Evolutionary conservation across 306 rosid species (phyloP), one percentile per base, ranked within the genome.

Genomic region (Cucumis cinereus): DNA sequence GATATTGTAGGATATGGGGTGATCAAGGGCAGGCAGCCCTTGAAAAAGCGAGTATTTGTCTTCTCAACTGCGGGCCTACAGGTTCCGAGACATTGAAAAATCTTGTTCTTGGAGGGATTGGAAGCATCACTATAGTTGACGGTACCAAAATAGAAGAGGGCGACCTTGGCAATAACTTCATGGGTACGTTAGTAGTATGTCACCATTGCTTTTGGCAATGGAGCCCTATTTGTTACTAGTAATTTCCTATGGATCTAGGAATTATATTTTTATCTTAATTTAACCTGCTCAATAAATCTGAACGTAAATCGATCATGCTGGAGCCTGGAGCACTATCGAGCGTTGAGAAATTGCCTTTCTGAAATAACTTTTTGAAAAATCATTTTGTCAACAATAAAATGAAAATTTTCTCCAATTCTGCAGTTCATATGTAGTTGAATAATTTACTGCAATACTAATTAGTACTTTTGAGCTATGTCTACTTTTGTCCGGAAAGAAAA

Each of bases 51-150:
- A 92, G 89, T 74, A 84, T 92, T 71, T 92, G 98, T 84, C 82
- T 90, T 62, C 96, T 94, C 59, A 94, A 94, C 77, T 92, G 97
- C 58, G 98, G 99, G 58, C 99, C 99, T 67, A 94, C 99, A 12
- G 99, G 99, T 68, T 92, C 99, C 24, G 99, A 94, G 84, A 85
- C 98, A 38, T 85, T 94, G 33, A 94, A 88, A 81, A 88, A 89
- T 82, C 97, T 94, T 62, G 99, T 92, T 77, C 99, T 94, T 54
- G 99, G 99, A 45, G 98, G 99, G 81, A 67, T 92, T 77, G 99
- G 99, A 81, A 90, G 98, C 85, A 94, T 94, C 85, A 94, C 99
- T 49, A 88, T 94, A 19, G 89, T 94, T 50, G 99, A 94, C 82
- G 99, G 98, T 68, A 85, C 99, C 26, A 94, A 94, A 81, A 95